phyloP scores from a whole-genome alignment of 2,329 filamentous ascomycete species.

The Reticulascus tulasneorum region DNA sequence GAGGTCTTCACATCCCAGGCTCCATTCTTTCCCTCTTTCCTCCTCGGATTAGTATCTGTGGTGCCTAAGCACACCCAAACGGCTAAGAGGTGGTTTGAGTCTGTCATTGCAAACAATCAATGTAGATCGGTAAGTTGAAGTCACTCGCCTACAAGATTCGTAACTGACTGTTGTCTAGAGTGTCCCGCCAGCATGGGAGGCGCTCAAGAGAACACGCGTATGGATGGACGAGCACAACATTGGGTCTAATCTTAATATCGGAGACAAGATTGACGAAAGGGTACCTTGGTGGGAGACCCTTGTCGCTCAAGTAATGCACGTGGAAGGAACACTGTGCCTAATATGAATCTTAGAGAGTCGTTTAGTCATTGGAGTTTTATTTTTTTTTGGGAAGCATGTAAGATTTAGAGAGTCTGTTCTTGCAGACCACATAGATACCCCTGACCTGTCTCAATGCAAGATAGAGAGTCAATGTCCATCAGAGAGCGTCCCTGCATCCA shows the following conservation, averaged over 20 bases:
- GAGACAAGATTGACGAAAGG: too few relatives aligned
- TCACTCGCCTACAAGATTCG: not conserved
- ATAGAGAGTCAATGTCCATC: too few relatives aligned
- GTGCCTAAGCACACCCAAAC: conserved; percentile 20
- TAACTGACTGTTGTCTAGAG: conserved; percentile 31
- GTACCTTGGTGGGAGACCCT: conserved; percentile 37
- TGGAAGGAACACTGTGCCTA: conserved; percentile 32
- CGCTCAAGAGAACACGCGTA: conserved; percentile 27
- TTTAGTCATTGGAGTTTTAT: too few relatives aligned
- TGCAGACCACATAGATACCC: not conserved
- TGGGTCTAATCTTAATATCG: conserved; percentile 16
- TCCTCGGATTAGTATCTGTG: conserved; percentile 33
- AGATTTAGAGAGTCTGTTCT: too few relatives aligned
- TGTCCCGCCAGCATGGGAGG: conserved; percentile 32
- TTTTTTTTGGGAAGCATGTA: not conserved
- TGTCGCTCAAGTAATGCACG: conserved; percentile 26
- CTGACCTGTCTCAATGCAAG: too few relatives aligned
- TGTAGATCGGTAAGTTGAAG: conserved; percentile 33
- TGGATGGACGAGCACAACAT: conserved; percentile 28
- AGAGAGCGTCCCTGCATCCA: conserved; percentile 3
- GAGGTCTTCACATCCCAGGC: conserved; percentile 36
- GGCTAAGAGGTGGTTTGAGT: conserved; percentile 30
- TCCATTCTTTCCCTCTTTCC: conserved; percentile 36
- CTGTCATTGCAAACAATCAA: conserved; percentile 30
- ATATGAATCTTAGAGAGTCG: too few relatives aligned